These are phyloP conservation scores for Globisporangium takayamanum DNA, from an alignment of 352 stramenopile genomes.

Conservation along the genomic window DNA sequence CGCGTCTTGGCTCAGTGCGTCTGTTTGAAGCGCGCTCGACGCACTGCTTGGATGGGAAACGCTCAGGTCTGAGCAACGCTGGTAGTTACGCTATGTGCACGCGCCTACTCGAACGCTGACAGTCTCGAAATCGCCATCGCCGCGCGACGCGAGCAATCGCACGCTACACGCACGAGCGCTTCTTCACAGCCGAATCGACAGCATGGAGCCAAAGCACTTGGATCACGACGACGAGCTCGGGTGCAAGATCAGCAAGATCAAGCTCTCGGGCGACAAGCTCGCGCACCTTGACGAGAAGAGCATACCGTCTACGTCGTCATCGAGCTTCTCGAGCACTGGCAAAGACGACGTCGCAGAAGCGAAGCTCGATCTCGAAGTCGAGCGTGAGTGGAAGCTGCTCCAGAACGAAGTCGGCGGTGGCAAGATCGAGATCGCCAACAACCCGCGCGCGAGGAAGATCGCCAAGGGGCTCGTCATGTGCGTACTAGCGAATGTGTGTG, in stretches of 20 bases:
- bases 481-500: not conserved
- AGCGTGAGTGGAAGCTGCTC: slow-evolving; percentile 79
- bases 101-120: no score
- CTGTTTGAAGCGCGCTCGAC: no score
- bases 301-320: slow-evolving; percentile 15
- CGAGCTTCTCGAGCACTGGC: not conserved
- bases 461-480: slow-evolving; percentile 74
- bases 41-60: no score
- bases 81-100: no score
- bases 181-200: not conserved
- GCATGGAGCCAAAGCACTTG: slow-evolving; percentile 61
- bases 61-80: no score
- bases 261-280: slow-evolving; percentile 48
- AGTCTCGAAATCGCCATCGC: no score
- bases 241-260: slow-evolving; percentile 64
- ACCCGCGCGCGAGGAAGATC: slow-evolving; percentile 57
- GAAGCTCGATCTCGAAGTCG: slow-evolving; percentile 77
- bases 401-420: slow-evolving; percentile 42
- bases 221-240: slow-evolving; percentile 50
- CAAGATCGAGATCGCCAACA: slow-evolving; percentile 70
- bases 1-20: no score
- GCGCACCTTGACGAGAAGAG: slow-evolving; percentile 38
- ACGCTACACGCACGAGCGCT: not conserved
- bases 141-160: no score
- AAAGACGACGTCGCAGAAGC: slow-evolving; percentile 50